These are phyloP conservation scores for Hibiscus trionum DNA, from an alignment of 345 rosid genomes.

Conservation along the genomic window DNA sequence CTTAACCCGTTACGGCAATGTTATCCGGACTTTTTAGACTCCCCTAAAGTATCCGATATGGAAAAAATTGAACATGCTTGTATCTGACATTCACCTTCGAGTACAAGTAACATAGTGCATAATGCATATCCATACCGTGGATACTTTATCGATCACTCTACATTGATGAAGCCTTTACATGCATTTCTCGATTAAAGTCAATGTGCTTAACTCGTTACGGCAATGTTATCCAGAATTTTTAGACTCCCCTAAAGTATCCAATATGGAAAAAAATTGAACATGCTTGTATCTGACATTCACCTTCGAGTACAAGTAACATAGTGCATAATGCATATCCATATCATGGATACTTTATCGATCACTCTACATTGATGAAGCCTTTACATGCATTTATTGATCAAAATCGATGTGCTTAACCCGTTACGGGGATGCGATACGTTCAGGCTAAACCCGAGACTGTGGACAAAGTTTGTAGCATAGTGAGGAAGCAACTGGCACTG, in stretches of 20 bases:
- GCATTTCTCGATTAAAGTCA: too few species aligned
- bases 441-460: constrained; percentile 63
- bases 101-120: too few species aligned
- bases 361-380: background rate
- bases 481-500: constrained; percentile 58
- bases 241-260: background rate
- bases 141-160: too few species aligned
- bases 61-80: background rate
- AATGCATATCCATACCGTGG: too few species aligned
- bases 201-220: too few species aligned
- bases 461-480: constrained; percentile 48
- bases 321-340: background rate
- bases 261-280: background rate
- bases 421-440: background rate
- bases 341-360: background rate
- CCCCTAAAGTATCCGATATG: background rate
- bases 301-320: background rate
- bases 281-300: background rate
- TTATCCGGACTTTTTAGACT: too few species aligned
- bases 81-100: too few species aligned
- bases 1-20: too few species aligned
- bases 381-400: background rate
- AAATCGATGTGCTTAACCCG: background rate
- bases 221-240: too few species aligned
- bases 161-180: too few species aligned